Percentiles rank a stretch among this genome's conserved stretches.
phyloP scores from a whole-genome alignment of 2,329 filamentous ascomycete genomes.

The Cladosporium oxysporum region DNA sequence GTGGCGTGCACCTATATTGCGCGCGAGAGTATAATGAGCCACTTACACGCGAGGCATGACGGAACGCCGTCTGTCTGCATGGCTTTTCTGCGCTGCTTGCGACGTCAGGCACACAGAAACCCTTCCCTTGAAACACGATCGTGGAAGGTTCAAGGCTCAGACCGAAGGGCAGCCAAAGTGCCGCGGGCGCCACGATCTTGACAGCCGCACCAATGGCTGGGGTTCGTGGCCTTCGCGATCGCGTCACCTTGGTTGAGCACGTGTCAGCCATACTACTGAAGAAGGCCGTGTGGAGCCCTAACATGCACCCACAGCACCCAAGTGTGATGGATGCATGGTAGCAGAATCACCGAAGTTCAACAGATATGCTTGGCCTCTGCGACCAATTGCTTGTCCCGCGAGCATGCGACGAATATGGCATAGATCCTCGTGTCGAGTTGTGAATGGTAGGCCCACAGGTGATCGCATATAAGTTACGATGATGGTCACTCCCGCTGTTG shows the following conservation, averaged over 20 bases:
- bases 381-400: constrained; percentile 11
- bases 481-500: not conserved
- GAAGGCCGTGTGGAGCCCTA: constrained; percentile 10
- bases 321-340: not conserved
- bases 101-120: not conserved
- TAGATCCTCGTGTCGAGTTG: constrained; percentile 2
- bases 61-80: not conserved
- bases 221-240: not conserved
- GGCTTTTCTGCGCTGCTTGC: not conserved
- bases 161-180: not conserved
- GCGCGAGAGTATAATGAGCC: not conserved
- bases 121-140: not conserved
- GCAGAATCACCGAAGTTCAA: constrained; percentile 15
- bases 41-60: constrained; percentile 14
- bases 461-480: constrained; percentile 2
- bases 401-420: not conserved
- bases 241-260: not conserved
- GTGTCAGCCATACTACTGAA: not conserved
- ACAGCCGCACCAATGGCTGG: not conserved
- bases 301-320: constrained; percentile 10
- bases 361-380: constrained; percentile 13
- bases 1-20: constrained; percentile 9
- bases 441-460: not conserved
- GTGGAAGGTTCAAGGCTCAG: constrained; percentile 10
- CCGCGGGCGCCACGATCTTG: not conserved